Percentiles rank a stretch among this genome's conserved stretches.
Evolutionary conservation across 148 eudicot species (phyloP).

Genomic region (Cornus controversa): DNA sequence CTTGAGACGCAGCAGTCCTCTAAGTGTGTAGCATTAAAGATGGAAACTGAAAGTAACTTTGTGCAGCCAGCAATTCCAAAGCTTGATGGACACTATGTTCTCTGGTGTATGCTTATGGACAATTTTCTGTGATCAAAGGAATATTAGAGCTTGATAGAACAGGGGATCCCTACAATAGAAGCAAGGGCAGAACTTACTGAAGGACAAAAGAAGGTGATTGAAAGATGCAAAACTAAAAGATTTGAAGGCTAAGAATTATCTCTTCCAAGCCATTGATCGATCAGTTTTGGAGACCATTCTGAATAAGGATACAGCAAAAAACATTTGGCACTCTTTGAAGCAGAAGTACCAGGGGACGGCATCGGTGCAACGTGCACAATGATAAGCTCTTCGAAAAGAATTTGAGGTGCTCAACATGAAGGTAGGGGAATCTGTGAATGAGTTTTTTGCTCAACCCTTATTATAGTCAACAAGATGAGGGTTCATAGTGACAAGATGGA

Average conservation of each 20-base stretch:
- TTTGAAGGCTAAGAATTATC: neutral
- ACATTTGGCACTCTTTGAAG: slow-evolving; percentile 6
- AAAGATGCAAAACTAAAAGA: neutral
- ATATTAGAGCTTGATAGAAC: neutral
- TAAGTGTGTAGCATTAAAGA: too few species aligned
- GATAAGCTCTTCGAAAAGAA: slow-evolving; percentile 4
- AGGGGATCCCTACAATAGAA: neutral
- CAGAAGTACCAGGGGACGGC: neutral
- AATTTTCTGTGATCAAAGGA: neutral
- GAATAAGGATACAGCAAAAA: neutral
- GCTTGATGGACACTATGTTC: slow-evolving; percentile 1
- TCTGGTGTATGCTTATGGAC: slow-evolving; percentile 3
- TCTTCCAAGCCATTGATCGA: neutral
- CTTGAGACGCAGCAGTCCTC: too few species aligned
- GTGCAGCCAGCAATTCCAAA: neutral
- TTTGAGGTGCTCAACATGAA: slow-evolving; percentile 5
- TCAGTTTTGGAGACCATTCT: neutral
- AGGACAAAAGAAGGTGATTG: neutral
- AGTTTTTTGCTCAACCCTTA: too few species aligned
- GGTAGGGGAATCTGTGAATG: neutral
- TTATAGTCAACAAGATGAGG: too few species aligned
- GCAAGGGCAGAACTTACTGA: neutral
- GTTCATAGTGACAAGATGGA: too few species aligned
- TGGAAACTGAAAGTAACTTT: too few species aligned
- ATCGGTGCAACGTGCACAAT: slow-evolving; percentile 4